phyloP scores from a whole-genome alignment of 2,329 filamentous ascomycete genomes.

The Fusarium euwallaceae region DNA sequence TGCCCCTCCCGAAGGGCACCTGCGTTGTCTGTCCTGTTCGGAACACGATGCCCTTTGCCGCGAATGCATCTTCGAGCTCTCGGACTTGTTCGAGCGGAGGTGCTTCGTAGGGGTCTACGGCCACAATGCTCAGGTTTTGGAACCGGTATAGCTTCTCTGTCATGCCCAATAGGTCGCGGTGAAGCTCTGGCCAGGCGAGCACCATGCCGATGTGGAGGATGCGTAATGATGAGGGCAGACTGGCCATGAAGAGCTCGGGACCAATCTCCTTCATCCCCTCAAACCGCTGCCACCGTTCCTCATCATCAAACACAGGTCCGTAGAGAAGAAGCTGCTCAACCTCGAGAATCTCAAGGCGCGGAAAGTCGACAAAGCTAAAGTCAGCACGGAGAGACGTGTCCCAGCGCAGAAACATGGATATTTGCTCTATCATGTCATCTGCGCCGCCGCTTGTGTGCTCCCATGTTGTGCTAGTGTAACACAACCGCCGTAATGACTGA shows the following conservation, averaged over 20 bases:
- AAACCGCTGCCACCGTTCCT: slow-evolving; percentile 35
- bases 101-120: slow-evolving; percentile 43
- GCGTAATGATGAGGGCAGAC: slow-evolving; percentile 40
- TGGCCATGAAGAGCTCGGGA: slow-evolving; percentile 44
- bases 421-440: slow-evolving; percentile 43
- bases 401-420: slow-evolving; percentile 44
- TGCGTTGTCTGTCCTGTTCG: slow-evolving; percentile 43
- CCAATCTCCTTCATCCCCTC: slow-evolving; percentile 35
- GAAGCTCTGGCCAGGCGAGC: slow-evolving; percentile 45
- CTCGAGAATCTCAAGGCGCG: slow-evolving; percentile 44
- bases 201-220: slow-evolving; percentile 46
- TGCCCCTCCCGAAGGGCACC: slow-evolving; percentile 43
- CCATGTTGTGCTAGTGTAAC: slow-evolving; percentile 45
- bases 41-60: slow-evolving; percentile 34
- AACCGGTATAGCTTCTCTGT: slow-evolving; percentile 40
- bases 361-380: slow-evolving; percentile 44
- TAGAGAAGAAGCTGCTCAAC: slow-evolving; percentile 47
- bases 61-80: slow-evolving; percentile 37
- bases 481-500: slow-evolving; percentile 39
- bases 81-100: slow-evolving; percentile 34
- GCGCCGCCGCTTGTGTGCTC: slow-evolving; percentile 41
- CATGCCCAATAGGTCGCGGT: slow-evolving; percentile 43
- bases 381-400: slow-evolving; percentile 43
- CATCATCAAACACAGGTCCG: slow-evolving; percentile 43
- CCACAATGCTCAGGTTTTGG: slow-evolving; percentile 40